A percentile compares a stretch with the other conserved stretches of the same genome.
phyloP scores from a whole-genome alignment of 352 stramenopile species.

The Phytophthora macrochlamydospora region DNA sequence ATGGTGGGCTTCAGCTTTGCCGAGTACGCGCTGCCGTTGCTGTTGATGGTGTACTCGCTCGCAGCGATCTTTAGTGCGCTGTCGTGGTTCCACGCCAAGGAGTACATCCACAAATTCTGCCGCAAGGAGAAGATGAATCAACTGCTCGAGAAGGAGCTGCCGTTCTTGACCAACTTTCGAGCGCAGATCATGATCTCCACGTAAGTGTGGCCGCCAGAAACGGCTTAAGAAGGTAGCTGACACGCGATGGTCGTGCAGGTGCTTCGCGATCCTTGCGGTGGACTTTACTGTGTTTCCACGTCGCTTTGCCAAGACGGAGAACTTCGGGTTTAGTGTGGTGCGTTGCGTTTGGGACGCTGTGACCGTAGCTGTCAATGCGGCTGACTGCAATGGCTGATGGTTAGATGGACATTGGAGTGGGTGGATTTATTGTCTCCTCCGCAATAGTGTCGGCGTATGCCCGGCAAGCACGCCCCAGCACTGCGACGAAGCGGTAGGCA shows the following conservation, averaged over 20 bases:
- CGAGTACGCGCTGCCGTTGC: conserved; percentile 60
- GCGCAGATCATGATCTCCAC: conserved; percentile 86
- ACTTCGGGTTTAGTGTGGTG: conserved; percentile 94
- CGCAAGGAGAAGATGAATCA: conserved; percentile 86
- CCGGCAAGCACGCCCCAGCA: conserved; percentile 43
- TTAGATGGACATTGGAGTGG: conserved; percentile 98
- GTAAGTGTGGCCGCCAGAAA: conserved; percentile 31
- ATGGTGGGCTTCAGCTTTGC: conserved; percentile 77
- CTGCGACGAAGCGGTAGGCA: conserved; percentile 22
- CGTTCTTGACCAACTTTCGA: conserved; percentile 81
- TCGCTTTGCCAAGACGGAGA: conserved; percentile 96
- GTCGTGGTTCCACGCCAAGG: conserved; percentile 78
- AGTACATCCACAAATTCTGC: conserved; percentile 75
- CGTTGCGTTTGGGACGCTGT: conserved; percentile 3
- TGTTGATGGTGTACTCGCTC: conserved; percentile 61
- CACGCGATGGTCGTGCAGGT: conserved; percentile 34
- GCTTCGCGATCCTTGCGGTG: conserved; percentile 96
- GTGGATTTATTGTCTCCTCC: conserved; percentile 93
- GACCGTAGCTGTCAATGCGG: not conserved
- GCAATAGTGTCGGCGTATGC: conserved; percentile 78
- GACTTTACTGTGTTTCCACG: conserved; percentile 98
- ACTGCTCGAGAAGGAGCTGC: conserved; percentile 70
- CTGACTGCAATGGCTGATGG: conserved; percentile 8
- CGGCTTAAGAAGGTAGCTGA: too few relatives aligned
- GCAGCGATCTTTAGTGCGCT: conserved; percentile 56